A percentile compares a stretch with the other conserved stretches of the same genome.
Evolutionary conservation across 2,329 filamentous ascomycete genomes (phyloP).

Genomic region (Plenodomus tracheiphilus): DNA sequence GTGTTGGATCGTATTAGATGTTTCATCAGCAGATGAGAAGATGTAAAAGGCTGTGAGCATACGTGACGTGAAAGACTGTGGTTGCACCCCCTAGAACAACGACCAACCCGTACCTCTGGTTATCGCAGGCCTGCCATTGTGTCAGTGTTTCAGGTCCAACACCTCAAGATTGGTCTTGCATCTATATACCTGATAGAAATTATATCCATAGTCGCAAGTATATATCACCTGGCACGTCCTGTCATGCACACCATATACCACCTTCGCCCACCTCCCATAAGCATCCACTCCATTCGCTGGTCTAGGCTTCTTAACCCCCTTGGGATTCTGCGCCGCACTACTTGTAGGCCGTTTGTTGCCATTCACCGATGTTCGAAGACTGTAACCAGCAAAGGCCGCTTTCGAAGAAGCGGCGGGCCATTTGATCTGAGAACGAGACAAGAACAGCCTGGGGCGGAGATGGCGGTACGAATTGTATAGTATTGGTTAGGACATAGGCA

Average conservation of each 20-base stretch:
- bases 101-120: background rate
- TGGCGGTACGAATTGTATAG: too few species aligned
- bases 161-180: background rate
- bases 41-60: background rate
- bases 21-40: background rate
- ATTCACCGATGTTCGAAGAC: background rate
- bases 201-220: background rate
- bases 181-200: background rate
- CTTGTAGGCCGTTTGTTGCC: background rate
- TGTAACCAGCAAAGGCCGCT: background rate
- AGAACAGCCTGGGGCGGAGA: too few species aligned
- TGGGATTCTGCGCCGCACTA: background rate
- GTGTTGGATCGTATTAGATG: background rate
- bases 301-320: background rate
- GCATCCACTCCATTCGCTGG: constrained; percentile 1
- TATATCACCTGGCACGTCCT: background rate
- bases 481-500: too few species aligned
- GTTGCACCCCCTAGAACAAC: background rate
- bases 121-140: background rate
- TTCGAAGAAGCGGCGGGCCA: background rate
- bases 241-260: background rate
- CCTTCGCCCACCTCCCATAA: background rate
- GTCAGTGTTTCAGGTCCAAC: background rate
- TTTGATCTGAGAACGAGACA: too few species aligned
- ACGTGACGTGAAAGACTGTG: background rate